Conservation (phyloP, 176 grass and related monocot genomes). For the Aegilops sharonensis region DNA sequence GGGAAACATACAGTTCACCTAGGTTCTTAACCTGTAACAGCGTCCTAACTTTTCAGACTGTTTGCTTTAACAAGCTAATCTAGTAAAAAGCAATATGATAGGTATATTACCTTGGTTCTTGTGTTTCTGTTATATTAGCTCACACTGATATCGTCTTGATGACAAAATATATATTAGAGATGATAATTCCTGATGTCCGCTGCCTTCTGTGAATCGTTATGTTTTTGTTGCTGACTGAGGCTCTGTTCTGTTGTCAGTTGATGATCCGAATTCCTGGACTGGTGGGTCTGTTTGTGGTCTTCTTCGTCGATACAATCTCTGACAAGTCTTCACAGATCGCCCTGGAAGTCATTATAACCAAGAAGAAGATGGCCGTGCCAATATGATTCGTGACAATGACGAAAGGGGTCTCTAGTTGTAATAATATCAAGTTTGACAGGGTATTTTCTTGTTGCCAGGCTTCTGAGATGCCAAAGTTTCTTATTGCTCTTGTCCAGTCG, state of each 20-base stretch:
- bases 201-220: not conserved
- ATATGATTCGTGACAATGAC: conserved; percentile 37
- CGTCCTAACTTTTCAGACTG: not conserved
- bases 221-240: not conserved
- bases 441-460: conserved; percentile 11
- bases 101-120: not conserved
- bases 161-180: not conserved
- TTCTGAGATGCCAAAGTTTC: conserved; percentile 27
- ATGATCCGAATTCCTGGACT: conserved; percentile 3
- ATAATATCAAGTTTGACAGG: conserved; percentile 41
- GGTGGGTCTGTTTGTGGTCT: not conserved
- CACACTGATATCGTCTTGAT: not conserved
- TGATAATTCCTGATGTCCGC: not conserved
- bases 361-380: conserved; percentile 4
- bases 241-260: conserved; percentile 34
- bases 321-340: not conserved
- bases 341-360: conserved; percentile 18
- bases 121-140: not conserved
- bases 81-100: not conserved
- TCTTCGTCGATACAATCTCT: conserved; percentile 2
- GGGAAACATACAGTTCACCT: not conserved
- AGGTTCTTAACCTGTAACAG: not conserved
- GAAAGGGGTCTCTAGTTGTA: conserved; percentile 40
- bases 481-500: not conserved
- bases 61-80: not conserved